Conservation (phyloP, 192 early-diverging fungal genomes). For the Haplosporangium gracile region DNA sequence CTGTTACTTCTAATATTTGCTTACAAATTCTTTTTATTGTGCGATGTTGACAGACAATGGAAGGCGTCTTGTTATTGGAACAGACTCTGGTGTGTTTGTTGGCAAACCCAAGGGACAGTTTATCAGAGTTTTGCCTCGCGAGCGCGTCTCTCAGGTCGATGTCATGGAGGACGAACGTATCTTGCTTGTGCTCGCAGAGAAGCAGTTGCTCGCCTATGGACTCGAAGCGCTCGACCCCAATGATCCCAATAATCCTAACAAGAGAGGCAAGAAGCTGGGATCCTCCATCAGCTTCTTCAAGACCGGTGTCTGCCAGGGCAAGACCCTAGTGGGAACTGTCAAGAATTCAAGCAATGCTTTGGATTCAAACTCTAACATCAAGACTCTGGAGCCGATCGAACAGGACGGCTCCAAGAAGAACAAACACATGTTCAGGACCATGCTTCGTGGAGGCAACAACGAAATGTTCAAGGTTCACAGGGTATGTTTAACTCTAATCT, state of each 20-base stretch:
- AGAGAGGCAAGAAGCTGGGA: constrained; percentile 58
- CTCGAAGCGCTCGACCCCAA: constrained; percentile 84
- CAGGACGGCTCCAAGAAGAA: constrained; percentile 54
- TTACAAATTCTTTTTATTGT: not conserved
- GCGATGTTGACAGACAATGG: constrained; percentile 65
- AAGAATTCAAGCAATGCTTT: constrained; percentile 53
- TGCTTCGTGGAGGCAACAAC: constrained; percentile 39
- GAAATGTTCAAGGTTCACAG: constrained; percentile 71
- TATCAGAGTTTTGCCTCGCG: constrained; percentile 72
- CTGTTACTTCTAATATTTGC: not conserved
- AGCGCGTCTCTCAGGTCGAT: constrained; percentile 90
- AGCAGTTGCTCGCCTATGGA: constrained; percentile 78
- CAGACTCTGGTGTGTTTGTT: constrained; percentile 88
- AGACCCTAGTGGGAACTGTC: constrained; percentile 55
- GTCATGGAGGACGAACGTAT: constrained; percentile 85
- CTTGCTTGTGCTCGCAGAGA: constrained; percentile 84
- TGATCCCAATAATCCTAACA: constrained; percentile 64
- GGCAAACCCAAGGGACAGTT: constrained; percentile 66
- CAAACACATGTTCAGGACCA: constrained; percentile 42
- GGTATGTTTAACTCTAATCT: constrained; percentile 43
- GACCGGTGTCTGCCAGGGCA: constrained; percentile 55
- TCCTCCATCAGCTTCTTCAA: constrained; percentile 70
- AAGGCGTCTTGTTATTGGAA: constrained; percentile 81
- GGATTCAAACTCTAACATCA: constrained; percentile 53
- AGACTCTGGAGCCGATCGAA: constrained; percentile 59